Evolutionary conservation across 139 green algal species (phyloP).

Genomic region (Picochlorum sp.): DNA sequence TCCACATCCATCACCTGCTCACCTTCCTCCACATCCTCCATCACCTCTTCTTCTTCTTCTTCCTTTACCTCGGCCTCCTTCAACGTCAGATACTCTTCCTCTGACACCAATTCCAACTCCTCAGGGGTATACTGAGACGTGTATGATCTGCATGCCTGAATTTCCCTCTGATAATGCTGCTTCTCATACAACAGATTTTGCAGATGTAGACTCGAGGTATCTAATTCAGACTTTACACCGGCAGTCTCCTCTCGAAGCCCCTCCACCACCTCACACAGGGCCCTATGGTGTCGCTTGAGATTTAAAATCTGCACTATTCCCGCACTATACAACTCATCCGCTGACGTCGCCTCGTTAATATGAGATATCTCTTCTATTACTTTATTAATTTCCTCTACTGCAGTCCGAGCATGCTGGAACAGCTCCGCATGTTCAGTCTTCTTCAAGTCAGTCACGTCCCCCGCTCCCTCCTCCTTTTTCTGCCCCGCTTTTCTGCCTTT

Average conservation of each 20-base stretch:
- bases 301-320: slow-evolving; percentile 14
- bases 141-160: slow-evolving; percentile 48
- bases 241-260: slow-evolving; percentile 40
- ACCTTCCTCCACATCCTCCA: neutral
- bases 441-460: too few relatives aligned
- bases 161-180: slow-evolving; percentile 68
- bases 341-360: neutral
- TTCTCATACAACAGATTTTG: slow-evolving; percentile 66
- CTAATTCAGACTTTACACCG: slow-evolving; percentile 42
- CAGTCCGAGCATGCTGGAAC: too few relatives aligned
- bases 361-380: neutral
- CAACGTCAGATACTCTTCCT: slow-evolving; percentile 35
- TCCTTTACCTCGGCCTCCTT: neutral
- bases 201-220: slow-evolving; percentile 43
- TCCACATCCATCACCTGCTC: neutral
- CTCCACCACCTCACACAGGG: slow-evolving; percentile 33
- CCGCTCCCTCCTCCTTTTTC: too few relatives aligned
- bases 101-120: slow-evolving; percentile 41
- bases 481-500: too few relatives aligned
- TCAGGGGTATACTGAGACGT: slow-evolving; percentile 35
- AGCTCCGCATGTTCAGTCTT: too few relatives aligned
- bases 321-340: neutral
- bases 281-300: slow-evolving; percentile 16
- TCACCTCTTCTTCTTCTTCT: neutral
- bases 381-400: neutral